A percentile compares a stretch with the other conserved stretches of the same genome.
Conservation (phyloP, 31 red algal genomes). For the Asparagopsis taxiformis region DNA sequence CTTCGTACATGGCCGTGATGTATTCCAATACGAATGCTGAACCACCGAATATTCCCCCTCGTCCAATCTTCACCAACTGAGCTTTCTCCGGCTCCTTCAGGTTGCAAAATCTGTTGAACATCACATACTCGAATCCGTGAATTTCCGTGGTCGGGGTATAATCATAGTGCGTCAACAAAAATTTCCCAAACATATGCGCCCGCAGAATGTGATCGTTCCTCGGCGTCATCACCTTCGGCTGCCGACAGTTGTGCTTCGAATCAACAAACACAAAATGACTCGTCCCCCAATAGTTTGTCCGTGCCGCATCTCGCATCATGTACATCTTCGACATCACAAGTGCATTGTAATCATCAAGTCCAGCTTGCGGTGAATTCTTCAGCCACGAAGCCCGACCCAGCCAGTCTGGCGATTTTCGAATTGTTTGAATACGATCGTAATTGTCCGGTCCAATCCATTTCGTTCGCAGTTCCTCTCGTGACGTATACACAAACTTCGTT, state of each 20-base stretch:
- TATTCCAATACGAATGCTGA: conserved; percentile 80
- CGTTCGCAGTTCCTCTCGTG: conserved; percentile 40
- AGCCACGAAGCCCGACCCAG: conserved; percentile 57
- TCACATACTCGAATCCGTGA: conserved; percentile 63
- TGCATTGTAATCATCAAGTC: conserved; percentile 63
- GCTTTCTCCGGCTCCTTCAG: conserved; percentile 10
- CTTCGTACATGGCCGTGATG: conserved; percentile 73
- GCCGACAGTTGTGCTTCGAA: conserved; percentile 66
- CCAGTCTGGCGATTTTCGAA: conserved; percentile 47
- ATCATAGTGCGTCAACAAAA: conserved; percentile 71
- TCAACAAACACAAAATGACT: conserved; percentile 84
- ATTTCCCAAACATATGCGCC: conserved; percentile 70
- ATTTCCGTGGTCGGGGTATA: conserved; percentile 56
- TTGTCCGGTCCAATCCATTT: conserved; percentile 75
- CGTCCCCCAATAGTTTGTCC: conserved; percentile 55
- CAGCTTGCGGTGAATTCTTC: conserved; percentile 45
- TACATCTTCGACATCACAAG: conserved; percentile 79
- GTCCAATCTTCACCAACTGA: conserved; percentile 48
- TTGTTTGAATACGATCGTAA: conserved; percentile 54
- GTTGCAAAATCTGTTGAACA: conserved; percentile 67
- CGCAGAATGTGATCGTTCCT: conserved; percentile 75
- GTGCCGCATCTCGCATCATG: conserved; percentile 72
- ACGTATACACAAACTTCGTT: conserved; percentile 70
- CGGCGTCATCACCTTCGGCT: conserved; percentile 41
- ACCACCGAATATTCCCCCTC: conserved; percentile 73